These are phyloP conservation scores for Gamsiella multidivaricata DNA, from an alignment of 192 early-diverging fungal species.

Conservation along the genomic window DNA sequence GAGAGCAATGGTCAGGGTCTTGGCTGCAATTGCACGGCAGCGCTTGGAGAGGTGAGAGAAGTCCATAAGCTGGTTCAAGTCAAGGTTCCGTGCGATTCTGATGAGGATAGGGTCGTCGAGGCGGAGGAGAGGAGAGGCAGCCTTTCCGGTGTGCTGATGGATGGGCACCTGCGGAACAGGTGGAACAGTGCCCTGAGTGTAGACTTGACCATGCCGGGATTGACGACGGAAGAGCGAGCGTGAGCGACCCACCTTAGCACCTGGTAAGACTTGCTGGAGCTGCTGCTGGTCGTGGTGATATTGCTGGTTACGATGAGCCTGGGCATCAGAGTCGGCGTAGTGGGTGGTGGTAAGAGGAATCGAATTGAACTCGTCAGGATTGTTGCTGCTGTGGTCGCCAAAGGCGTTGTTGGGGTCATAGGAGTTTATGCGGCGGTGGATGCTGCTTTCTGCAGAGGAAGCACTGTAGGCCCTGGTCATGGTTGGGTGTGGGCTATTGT, in stretches of 20 bases:
- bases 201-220: constrained; percentile 34
- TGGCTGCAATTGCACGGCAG: constrained; percentile 48
- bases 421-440: constrained; percentile 43
- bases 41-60: constrained; percentile 50
- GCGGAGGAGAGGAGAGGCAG: constrained; percentile 34
- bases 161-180: constrained; percentile 46
- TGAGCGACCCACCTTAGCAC: constrained; percentile 25
- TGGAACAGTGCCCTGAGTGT: constrained; percentile 41
- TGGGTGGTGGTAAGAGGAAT: constrained; percentile 41
- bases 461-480: constrained; percentile 27
- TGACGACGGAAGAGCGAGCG: constrained; percentile 47
- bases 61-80: constrained; percentile 22
- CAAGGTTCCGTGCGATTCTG: constrained; percentile 34
- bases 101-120: constrained; percentile 48
- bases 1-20: constrained; percentile 39
- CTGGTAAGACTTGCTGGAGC: not conserved
- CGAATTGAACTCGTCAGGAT: constrained; percentile 27
- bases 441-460: constrained; percentile 16
- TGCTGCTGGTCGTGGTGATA: constrained; percentile 12
- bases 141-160: constrained; percentile 43
- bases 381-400: not conserved
- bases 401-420: constrained; percentile 31
- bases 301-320: not conserved
- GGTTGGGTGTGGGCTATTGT: constrained; percentile 5
- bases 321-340: constrained; percentile 20